A percentile compares a stretch with the other conserved stretches of the same genome.
phyloP scores from a whole-genome alignment of 2,329 filamentous ascomycete genomes.

The Verticillium dahliae region DNA sequence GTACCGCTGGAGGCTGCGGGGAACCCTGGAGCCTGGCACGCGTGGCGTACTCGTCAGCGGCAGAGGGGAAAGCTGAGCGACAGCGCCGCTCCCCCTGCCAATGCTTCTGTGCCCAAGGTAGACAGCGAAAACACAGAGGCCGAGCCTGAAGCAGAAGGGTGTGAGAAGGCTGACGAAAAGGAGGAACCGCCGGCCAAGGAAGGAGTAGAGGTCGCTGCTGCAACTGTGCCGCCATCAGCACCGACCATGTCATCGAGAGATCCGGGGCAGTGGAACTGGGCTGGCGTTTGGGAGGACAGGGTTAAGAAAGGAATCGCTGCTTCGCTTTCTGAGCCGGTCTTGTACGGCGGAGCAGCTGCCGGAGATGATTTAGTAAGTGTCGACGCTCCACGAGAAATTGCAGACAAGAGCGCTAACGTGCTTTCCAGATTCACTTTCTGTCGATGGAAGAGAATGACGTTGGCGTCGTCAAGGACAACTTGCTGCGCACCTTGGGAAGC shows the following conservation, averaged over 20 bases:
- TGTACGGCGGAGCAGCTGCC: conserved; percentile 61
- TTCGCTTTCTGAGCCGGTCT: conserved; percentile 70
- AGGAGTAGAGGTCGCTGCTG: not conserved
- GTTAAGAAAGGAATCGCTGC: conserved; percentile 72
- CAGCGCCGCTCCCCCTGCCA: not conserved
- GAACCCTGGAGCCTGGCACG: conserved; percentile 89
- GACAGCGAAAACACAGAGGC: not conserved
- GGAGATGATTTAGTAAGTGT: conserved; percentile 21
- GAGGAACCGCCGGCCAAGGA: not conserved
- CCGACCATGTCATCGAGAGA: conserved; percentile 29
- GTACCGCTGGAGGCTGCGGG: conserved; percentile 77
- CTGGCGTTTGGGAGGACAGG: conserved; percentile 90
- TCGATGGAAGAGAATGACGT: conserved; percentile 55
- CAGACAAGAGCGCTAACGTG: not conserved
- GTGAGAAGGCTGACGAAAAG: not conserved
- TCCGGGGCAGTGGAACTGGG: conserved; percentile 94
- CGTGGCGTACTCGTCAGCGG: conserved; percentile 65
- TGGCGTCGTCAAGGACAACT: conserved; percentile 50
- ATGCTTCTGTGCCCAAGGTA: not conserved
- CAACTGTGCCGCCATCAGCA: conserved; percentile 1
- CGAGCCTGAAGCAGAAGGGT: not conserved
- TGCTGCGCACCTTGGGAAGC: conserved; percentile 42
- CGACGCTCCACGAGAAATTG: not conserved
- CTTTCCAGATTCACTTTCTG: conserved; percentile 57
- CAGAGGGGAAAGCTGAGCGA: conserved; percentile 4